Base-by-base conservation (phyloP, 352 stramenopile genomes). In the Phytophthora agathidicida region DNA sequence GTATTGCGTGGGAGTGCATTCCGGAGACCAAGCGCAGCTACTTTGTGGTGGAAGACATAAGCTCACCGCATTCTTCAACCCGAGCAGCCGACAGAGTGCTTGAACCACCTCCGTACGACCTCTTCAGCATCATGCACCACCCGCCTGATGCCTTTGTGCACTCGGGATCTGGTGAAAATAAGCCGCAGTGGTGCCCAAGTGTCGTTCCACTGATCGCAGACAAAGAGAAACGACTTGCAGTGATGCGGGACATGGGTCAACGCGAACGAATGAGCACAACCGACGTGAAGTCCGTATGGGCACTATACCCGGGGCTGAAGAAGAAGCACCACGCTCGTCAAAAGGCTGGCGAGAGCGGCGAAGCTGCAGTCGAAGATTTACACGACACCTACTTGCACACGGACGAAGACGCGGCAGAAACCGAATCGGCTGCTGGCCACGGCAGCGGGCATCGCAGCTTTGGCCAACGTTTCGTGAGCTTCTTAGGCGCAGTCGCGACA, bases 121-220 rank as follows among this genome's bases (percentile, higher is more conserved):
- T 91, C 50, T 92, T 81, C 68, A 93, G 83, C 55, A 89, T 94
- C 65, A 94, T 94, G 83, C 86, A 94, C 54, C 78, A 89, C 45
- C 77, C 83, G 10, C 47, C 73, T 0, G 72, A 87, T 53, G 86
- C 81, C 5, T 94, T 94, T 33, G 80, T 89, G 27, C 75, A 80
- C 44, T 79, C 63, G 0, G 47, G 49, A 3, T 32, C 45, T 26
- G 38, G 53, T 9, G 65, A 68, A 7, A 53, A 42, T 37, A 68
- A 60, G 3, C 70, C 74, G 1, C 41, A 56, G 14, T 91, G 86
- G 79, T 94, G 83, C 67, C 65, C 85, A 33, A 91, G 75, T 9
- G 32, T 93, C 3, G 68, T 92, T 31, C 85, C 86, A 5, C 56
- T 83, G 27, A 83, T 94, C 35, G 58, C 65, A 19, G 71, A 89